Conservation (phyloP, 257 asterid species). For the Rubia yunnanensis region DNA sequence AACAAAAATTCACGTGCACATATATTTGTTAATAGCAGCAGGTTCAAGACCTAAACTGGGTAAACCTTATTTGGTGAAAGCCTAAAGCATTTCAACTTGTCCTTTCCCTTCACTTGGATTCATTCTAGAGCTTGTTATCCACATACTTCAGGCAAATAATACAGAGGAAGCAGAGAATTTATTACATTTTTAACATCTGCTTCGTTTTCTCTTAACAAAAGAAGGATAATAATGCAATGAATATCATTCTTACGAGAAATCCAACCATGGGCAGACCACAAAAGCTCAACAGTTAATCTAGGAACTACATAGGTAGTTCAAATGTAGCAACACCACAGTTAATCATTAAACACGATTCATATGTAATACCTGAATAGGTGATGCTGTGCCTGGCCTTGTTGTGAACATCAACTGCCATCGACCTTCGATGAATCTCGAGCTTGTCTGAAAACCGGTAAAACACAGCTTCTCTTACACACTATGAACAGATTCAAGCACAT, state of each 20-base stretch:
- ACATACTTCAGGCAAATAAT: not conserved
- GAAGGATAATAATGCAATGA: not conserved
- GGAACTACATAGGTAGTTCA: not conserved
- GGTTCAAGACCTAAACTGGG: not conserved
- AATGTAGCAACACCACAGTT: not conserved
- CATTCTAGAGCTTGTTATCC: not conserved
- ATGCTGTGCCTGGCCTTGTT: slow-evolving; percentile 88
- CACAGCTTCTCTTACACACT: not conserved
- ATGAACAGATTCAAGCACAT: not conserved
- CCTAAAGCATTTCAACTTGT: not conserved
- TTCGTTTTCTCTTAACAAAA: not conserved
- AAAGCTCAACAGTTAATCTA: not conserved
- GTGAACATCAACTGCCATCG: slow-evolving; percentile 96
- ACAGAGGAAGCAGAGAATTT: not conserved
- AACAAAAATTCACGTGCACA: not conserved
- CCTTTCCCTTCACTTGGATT: not conserved
- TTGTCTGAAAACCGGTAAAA: slow-evolving; percentile 39
- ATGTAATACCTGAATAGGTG: slow-evolving; percentile 67
- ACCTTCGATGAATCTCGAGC: slow-evolving; percentile 82
- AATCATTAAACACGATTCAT: not conserved
- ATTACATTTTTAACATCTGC: not conserved
- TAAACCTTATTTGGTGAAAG: not conserved
- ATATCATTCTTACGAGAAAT: not conserved
- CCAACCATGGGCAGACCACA: not conserved
- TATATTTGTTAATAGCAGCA: not conserved